Evolutionary conservation across 257 asterid species (phyloP).

Genomic region (Salvia hispanica): DNA sequence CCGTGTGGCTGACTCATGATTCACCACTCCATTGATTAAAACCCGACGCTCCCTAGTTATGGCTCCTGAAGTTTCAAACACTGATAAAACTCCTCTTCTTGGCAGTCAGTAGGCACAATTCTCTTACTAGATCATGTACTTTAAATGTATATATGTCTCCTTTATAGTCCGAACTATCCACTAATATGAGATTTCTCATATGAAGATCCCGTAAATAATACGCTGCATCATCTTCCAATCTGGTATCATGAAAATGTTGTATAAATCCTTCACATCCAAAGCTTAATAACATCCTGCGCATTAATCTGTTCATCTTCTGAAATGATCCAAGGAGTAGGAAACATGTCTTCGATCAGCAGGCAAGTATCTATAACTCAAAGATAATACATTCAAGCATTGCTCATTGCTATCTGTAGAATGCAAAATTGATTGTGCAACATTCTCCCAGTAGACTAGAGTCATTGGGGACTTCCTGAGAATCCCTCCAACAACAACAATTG

Average conservation of each 20-base stretch:
- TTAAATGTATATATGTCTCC: too few relatives aligned
- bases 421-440: not conserved
- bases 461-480: not conserved
- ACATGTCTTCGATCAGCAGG: constrained; percentile 1
- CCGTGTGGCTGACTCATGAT: not conserved
- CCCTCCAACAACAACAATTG: not conserved
- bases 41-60: constrained; percentile 3
- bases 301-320: not conserved
- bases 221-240: not conserved
- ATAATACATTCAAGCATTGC: too few relatives aligned
- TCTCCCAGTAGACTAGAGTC: not conserved
- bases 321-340: not conserved
- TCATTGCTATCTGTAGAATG: not conserved
- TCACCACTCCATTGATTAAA: not conserved
- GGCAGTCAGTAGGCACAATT: too few relatives aligned
- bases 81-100: too few relatives aligned
- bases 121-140: too few relatives aligned
- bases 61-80: too few relatives aligned
- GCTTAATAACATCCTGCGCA: not conserved
- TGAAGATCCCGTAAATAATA: not conserved
- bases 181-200: too few relatives aligned
- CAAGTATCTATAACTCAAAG: constrained; percentile 10
- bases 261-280: constrained; percentile 6
- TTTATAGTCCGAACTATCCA: too few relatives aligned
- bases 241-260: not conserved